phyloP scores from a whole-genome alignment of 2,329 filamentous ascomycete genomes.

The Chalaropsis ovoidea region DNA sequence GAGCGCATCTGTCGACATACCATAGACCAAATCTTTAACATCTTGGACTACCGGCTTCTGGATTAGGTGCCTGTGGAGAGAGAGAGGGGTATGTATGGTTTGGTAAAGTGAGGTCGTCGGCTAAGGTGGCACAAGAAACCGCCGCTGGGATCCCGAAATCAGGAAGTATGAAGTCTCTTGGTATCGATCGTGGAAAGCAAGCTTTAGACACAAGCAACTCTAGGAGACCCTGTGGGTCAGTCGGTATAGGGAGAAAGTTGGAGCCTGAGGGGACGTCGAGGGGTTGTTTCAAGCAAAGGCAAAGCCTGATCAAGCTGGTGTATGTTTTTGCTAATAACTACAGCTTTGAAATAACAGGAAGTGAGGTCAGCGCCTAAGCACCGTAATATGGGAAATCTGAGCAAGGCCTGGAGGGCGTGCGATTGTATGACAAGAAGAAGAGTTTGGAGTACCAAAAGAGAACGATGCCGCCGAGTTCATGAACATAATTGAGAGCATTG shows the following conservation, averaged over 20 bases:
- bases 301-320: no score
- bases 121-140: slow-evolving; percentile 1
- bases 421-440: no score
- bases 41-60: slow-evolving; percentile 33
- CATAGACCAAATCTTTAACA: slow-evolving; percentile 99
- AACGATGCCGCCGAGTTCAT: background rate
- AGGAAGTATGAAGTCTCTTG: background rate
- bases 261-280: no score
- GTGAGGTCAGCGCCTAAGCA: no score
- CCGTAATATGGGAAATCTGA: no score
- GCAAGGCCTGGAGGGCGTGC: no score
- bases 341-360: no score
- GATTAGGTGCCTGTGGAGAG: background rate
- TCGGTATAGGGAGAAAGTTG: no score
- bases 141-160: background rate
- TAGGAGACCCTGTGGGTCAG: no score
- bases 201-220: background rate
- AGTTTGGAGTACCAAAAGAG: background rate
- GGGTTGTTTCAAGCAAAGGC: no score
- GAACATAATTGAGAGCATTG: background rate
- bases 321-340: no score
- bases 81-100: background rate
- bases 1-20: slow-evolving; percentile 40
- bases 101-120: background rate
- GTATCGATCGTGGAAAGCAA: background rate